Conservation (phyloP, 768 basidiomycete species). For the Mycena amicta region DNA sequence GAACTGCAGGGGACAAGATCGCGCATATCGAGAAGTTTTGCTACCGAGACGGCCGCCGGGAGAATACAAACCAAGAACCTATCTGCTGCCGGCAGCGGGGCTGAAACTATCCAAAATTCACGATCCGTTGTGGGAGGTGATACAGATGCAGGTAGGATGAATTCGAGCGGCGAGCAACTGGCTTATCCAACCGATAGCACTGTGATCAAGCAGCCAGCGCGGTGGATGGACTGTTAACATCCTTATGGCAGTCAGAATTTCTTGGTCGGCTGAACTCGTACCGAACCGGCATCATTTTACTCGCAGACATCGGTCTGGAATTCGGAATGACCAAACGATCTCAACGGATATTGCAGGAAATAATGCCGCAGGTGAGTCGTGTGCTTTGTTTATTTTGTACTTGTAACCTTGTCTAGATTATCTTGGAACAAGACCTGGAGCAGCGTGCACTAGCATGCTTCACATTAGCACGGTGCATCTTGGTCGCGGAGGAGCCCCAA, state of each 20-base stretch:
- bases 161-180: background rate
- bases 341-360: constrained; percentile 67
- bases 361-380: constrained; percentile 73
- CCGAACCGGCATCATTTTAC: constrained; percentile 66
- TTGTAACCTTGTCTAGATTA: constrained; percentile 48
- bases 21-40: constrained; percentile 67
- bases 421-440: constrained; percentile 73
- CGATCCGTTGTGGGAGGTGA: constrained; percentile 47
- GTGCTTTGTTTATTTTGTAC: background rate
- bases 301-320: constrained; percentile 80
- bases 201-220: constrained; percentile 62
- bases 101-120: constrained; percentile 44
- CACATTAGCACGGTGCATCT: constrained; percentile 72
- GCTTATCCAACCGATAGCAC: constrained; percentile 43
- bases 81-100: constrained; percentile 49
- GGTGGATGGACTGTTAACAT: constrained; percentile 67
- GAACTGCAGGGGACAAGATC: constrained; percentile 59
- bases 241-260: constrained; percentile 82
- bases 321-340: constrained; percentile 74
- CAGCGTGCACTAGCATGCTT: constrained; percentile 76
- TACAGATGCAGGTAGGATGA: constrained; percentile 47
- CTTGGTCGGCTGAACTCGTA: constrained; percentile 68
- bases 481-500: constrained; percentile 54
- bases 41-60: constrained; percentile 61
- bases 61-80: constrained; percentile 56